A percentile compares a stretch with the other conserved stretches of the same genome.
Conservation (phyloP, 805 yeast genomes). For the Alloascoidea africana region DNA sequence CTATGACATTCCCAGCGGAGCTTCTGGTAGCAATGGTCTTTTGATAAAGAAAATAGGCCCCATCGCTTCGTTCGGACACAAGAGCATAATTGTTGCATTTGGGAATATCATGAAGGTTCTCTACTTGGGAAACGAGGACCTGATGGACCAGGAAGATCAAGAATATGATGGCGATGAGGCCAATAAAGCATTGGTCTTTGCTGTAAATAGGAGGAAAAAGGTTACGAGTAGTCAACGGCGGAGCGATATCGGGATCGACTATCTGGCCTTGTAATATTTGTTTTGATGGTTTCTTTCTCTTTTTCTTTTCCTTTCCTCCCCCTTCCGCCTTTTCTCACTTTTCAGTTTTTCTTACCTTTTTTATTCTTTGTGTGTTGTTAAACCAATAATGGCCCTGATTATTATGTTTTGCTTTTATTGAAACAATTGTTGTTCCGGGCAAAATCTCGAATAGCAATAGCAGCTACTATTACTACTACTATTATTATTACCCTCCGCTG, state of each 20-base stretch:
- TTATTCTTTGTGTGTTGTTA: no score
- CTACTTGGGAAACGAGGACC: slow-evolving; percentile 62
- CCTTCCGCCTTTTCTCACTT: no score
- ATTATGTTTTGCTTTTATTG: no score
- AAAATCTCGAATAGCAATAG: no score
- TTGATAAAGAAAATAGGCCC: slow-evolving; percentile 44
- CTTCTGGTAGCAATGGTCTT: slow-evolving; percentile 19
- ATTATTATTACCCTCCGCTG: no score
- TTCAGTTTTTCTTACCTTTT: no score
- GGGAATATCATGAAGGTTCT: slow-evolving; percentile 61
- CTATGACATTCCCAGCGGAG: slow-evolving; percentile 40
- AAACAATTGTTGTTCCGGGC: no score
- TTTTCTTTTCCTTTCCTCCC: no score
- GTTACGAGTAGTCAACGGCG: background rate
- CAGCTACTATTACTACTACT: no score
- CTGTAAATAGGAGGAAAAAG: background rate
- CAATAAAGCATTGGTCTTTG: background rate
- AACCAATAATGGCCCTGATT: no score
- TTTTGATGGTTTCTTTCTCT: no score
- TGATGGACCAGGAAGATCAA: slow-evolving; percentile 43
- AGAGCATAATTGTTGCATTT: slow-evolving; percentile 59
- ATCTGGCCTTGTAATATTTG: no score
- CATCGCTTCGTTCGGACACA: slow-evolving; percentile 58
- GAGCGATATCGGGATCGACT: slow-evolving; percentile 4
- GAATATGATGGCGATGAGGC: slow-evolving; percentile 21